Conservation (phyloP, 1,139 yeast species). For the Eremothecium cymbalariae region DNA sequence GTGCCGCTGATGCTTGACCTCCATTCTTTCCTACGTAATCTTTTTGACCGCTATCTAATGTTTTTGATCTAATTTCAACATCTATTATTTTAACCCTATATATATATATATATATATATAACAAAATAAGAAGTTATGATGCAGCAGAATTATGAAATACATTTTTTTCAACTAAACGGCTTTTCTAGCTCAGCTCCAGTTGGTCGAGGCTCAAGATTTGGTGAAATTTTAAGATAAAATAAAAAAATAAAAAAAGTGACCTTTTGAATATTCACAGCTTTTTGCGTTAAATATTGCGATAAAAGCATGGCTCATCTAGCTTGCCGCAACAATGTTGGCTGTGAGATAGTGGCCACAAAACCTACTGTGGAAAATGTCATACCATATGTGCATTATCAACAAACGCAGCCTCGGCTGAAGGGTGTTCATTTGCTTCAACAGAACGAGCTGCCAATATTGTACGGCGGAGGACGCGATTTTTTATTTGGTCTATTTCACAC, state of each 20-base stretch:
- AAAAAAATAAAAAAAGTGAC: constrained; percentile 5
- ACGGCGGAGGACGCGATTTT: constrained; percentile 37
- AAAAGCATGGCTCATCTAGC: no score
- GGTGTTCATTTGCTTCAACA: constrained; percentile 18
- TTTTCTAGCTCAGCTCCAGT: background rate
- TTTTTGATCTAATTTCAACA: no score
- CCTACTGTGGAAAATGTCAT: constrained; percentile 35
- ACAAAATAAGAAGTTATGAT: no score
- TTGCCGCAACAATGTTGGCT: constrained; percentile 5
- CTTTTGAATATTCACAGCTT: no score
- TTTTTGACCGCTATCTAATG: no score
- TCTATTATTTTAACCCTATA: no score
- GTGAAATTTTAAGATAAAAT: constrained; percentile 1
- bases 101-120: no score
- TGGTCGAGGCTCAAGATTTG: background rate
- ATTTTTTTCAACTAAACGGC: no score
- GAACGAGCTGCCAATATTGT: constrained; percentile 31
- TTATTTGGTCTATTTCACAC: constrained; percentile 17
- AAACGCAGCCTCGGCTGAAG: constrained; percentile 28
- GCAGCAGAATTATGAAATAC: no score
- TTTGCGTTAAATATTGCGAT: no score
- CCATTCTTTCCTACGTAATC: no score
- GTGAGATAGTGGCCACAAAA: constrained; percentile 22
- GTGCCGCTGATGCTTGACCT: no score
- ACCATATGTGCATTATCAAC: constrained; percentile 26